Base-by-base conservation (phyloP, 78 protist genomes). In the Tieghemostelium lacteum region DNA sequence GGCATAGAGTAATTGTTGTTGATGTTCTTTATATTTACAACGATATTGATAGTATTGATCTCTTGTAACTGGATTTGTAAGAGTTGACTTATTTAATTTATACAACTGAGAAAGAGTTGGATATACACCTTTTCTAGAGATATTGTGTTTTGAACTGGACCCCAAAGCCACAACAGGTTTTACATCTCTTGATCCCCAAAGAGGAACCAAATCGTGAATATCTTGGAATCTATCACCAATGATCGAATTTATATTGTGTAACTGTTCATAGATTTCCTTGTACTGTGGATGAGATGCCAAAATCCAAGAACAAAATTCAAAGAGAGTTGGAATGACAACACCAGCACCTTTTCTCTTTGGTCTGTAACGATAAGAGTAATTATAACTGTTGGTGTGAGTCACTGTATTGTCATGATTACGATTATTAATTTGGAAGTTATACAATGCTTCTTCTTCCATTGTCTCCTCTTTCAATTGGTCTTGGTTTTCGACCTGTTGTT, bases 141-240 rank as follows among this genome's bases (percentile, higher is more conserved):
- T 69, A 22, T 55, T 83, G n/a, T 83, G 91, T 33, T 83, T 83
- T 36, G 57, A 45, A 66, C 31, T 42, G 8, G 22, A 17, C 10
- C 36, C 49, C 34, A 50, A 16, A 3, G 91, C 42, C 7, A 83
- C 70, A 6, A 83, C 66, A 17, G 91, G 91, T 4, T 29, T 2
- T 1, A 83, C 91, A 69, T 83, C 67, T 60, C 91, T 66, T 4
- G 91, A 61, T 22, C 91, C 91, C 91, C 91, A 83, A 28, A 83
- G 22, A 20, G 91, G 78, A 8, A 69, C 78, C 31, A 83, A 52
- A 57, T 83, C 91, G 75, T 72, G 91, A 33, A 83, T 83, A 28
- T 52, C 91, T 24, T 69, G 33, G 34, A 83, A 83, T n/a, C 91
- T 8, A 39, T 83, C 91, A 3, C 45, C 50, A 33, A 83, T 83